Evolutionary conservation across 371 early-diverging fungal species (phyloP).

Genomic region (Apophysomyces variabilis): DNA sequence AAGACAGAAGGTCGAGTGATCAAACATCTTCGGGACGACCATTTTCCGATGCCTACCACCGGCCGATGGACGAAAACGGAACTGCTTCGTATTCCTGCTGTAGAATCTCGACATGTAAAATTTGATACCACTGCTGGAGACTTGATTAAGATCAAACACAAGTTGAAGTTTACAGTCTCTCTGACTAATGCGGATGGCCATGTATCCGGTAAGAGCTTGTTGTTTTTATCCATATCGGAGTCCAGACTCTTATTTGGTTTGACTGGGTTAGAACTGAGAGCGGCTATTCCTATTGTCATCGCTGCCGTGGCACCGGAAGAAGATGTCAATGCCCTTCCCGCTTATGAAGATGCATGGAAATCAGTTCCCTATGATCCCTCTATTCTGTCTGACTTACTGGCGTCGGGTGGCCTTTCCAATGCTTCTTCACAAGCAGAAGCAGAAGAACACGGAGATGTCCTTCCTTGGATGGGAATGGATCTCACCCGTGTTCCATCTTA

Average conservation of each 20-base stretch:
- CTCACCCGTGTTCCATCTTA: slow-evolving; percentile 37
- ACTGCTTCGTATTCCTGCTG: slow-evolving; percentile 26
- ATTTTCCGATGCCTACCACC: slow-evolving; percentile 19
- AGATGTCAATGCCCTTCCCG: slow-evolving; percentile 18
- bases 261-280: slow-evolving; percentile 32
- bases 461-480: slow-evolving; percentile 55
- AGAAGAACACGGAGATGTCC: background rate
- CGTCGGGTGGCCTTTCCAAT: slow-evolving; percentile 28
- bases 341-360: slow-evolving; percentile 23
- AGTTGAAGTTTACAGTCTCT: slow-evolving; percentile 36
- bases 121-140: slow-evolving; percentile 29
- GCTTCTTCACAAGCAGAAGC: background rate
- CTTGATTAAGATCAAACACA: slow-evolving; percentile 42
- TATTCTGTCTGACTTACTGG: slow-evolving; percentile 32
- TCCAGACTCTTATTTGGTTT: background rate
- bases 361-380: slow-evolving; percentile 19
- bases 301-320: slow-evolving; percentile 29
- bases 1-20: slow-evolving; percentile 27
- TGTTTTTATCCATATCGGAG: slow-evolving; percentile 4
- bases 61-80: slow-evolving; percentile 30
- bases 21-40: slow-evolving; percentile 34
- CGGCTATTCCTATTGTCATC: slow-evolving; percentile 39
- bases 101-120: slow-evolving; percentile 16
- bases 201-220: slow-evolving; percentile 34
- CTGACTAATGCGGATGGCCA: slow-evolving; percentile 38